Evolutionary conservation across 345 rosid genomes (phyloP).

Genomic region (Anastatica hierochuntica): DNA sequence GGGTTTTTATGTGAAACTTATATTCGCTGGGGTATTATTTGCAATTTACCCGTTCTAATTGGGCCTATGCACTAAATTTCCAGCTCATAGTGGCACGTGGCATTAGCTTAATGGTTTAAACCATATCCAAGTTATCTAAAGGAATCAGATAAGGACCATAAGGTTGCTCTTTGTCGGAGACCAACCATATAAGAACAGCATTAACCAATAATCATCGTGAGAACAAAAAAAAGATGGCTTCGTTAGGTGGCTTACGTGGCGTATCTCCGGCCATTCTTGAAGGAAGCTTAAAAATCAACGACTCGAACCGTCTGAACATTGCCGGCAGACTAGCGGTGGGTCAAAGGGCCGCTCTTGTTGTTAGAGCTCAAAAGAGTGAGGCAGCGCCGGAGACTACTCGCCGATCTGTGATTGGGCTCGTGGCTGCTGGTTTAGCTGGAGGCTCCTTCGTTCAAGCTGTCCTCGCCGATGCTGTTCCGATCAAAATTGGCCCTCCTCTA

Average conservation of each 20-base stretch:
- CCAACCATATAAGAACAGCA: constrained; percentile 36
- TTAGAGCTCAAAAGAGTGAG: constrained; percentile 51
- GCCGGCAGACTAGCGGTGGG: constrained; percentile 18
- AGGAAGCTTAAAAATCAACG: constrained; percentile 51
- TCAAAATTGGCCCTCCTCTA: constrained; percentile 86
- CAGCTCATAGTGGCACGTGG: too few species aligned
- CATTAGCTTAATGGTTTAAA: constrained; percentile 19
- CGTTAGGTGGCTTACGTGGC: constrained; percentile 60
- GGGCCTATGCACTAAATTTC: too few species aligned
- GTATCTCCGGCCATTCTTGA: constrained; percentile 58
- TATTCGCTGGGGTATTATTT: too few species aligned
- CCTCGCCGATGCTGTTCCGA: constrained; percentile 55
- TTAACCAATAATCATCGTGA: constrained; percentile 18
- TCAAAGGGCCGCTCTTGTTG: constrained; percentile 31
- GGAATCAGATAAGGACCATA: too few species aligned
- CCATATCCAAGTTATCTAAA: constrained; percentile 41
- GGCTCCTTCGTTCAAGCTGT: constrained; percentile 68
- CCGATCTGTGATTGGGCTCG: constrained; percentile 57
- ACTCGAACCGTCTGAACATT: constrained; percentile 36
- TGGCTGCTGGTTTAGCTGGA: constrained; percentile 57
- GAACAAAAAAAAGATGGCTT: constrained; percentile 41
- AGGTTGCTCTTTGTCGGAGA: constrained; percentile 19
- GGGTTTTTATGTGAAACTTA: too few species aligned
- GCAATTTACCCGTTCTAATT: too few species aligned
- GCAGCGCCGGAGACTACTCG: too few species aligned